Evolutionary conservation across 495 filamentous ascomycete species (phyloP).

Genomic region (Neurospora sp.): DNA sequence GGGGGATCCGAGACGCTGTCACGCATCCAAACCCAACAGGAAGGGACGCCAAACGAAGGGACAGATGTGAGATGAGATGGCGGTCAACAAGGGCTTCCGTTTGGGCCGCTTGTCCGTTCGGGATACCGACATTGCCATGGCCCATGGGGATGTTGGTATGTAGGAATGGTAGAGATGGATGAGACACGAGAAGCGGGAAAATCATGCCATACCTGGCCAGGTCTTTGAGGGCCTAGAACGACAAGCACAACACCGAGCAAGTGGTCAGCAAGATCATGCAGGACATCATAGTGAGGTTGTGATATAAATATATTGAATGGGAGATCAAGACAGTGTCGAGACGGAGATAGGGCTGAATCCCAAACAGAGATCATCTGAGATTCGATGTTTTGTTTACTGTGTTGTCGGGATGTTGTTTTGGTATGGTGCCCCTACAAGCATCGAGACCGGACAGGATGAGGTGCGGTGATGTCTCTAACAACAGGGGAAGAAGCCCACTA

Average conservation of each 20-base stretch:
- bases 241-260: neutral
- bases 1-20: neutral
- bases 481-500: neutral
- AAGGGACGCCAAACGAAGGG: neutral
- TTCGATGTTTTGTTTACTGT: neutral
- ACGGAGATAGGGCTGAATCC: neutral
- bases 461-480: neutral
- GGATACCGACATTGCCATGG: neutral
- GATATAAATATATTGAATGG: neutral
- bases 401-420: neutral
- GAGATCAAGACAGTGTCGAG: neutral
- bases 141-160: conserved; percentile 3
- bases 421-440: neutral
- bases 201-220: conserved; percentile 34
- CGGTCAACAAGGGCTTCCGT: neutral
- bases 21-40: neutral
- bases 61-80: neutral
- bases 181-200: conserved; percentile 7
- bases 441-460: no score
- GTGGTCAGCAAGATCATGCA: conserved; percentile 3
- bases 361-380: neutral
- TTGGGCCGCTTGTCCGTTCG: neutral
- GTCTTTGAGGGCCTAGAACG: conserved; percentile 35
- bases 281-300: neutral
- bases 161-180: conserved; percentile 1